Base-by-base conservation (phyloP, 805 yeast species). In the Teunomyces barrocoloradensis region DNA sequence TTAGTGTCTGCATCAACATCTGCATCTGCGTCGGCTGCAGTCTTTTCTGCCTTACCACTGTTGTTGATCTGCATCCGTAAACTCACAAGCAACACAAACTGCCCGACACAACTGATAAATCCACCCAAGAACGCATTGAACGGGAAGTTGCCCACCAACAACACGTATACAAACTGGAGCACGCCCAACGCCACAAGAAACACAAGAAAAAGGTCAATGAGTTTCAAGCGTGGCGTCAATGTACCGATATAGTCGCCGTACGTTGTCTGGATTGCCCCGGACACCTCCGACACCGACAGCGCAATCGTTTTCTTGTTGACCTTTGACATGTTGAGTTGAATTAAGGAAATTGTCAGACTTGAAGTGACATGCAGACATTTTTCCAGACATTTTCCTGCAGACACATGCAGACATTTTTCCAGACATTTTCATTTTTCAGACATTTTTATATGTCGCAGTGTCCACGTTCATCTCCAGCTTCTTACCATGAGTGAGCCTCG, bases 91-190 rank as follows among this genome's bases (percentile, higher is more conserved):
- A 94, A 78, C 21, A 94, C 98, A 65, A 94, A 94, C 67, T 94
- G 98, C 11, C 96, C 98, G 43, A 94, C 97, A 39, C 97, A 88
- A 18, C 89, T 74, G 46, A 86, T 80, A 63, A 94, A 94, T 1
- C 98, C 98, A 17, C 96, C 92, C 50, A 94, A 76, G 63, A 94
- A 94, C 20, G 97, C 98, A 69, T 94, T 94, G 79, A 94, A 94
- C 13, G 99, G 99, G 79, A 86, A 94, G 58, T 81, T 89, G 32
- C 97, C 96, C 40, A 90, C 81, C 11, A 89, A 51, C 36, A 84
- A 56, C 54, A 87, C 87, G 66, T 90, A 92, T 3, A 75, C 69
- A 61, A 90, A 89, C 68, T 94, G 98, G 25, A 87, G 66, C 1
- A 79, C 69, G 1, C 96, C 99, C 50, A 89, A 72, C 0, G 73